Percentiles rank a stretch among this genome's conserved stretches.
These are phyloP conservation scores for Ganoderma sinense DNA, from an alignment of 1,284 basidiomycete species.

Conservation along the genomic window DNA sequence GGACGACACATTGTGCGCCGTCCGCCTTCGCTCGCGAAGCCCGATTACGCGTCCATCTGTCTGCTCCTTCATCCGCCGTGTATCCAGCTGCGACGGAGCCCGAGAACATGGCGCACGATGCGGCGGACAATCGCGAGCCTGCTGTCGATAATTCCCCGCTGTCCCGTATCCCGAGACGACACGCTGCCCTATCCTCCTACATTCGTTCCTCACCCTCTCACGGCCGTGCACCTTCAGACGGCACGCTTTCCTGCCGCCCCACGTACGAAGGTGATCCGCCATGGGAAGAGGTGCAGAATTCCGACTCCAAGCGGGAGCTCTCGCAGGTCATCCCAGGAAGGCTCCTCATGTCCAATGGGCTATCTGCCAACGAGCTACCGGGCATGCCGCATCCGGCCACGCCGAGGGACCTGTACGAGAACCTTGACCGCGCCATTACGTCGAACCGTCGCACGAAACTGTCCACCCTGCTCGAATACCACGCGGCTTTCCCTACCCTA, in stretches of 20 bases:
- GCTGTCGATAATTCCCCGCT: background rate
- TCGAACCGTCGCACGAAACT: constrained; percentile 18
- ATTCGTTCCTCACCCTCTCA: constrained; percentile 14
- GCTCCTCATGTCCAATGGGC: constrained; percentile 24
- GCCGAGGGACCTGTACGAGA: constrained; percentile 47
- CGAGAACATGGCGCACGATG: constrained; percentile 4
- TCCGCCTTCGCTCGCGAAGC: background rate
- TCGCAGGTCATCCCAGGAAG: constrained; percentile 10
- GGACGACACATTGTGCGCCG: constrained; percentile 13
- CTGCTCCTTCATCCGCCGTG: background rate
- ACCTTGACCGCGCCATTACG: constrained; percentile 51
- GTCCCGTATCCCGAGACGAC: constrained; percentile 5
- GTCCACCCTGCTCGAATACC: constrained; percentile 28
- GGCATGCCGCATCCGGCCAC: constrained; percentile 22
- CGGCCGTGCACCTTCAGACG: constrained; percentile 4
- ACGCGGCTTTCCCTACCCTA: constrained; percentile 27
- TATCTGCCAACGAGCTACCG: constrained; percentile 28
- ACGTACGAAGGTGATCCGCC: constrained; percentile 32
- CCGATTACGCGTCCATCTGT: constrained; percentile 1
- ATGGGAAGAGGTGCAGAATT: constrained; percentile 30
- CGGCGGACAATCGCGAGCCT: constrained; percentile 14
- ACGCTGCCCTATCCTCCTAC: constrained; percentile 11
- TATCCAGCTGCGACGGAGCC: background rate
- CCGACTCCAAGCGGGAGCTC: constrained; percentile 20
- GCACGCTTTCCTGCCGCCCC: constrained; percentile 3